Base-by-base conservation (phyloP, 768 basidiomycete genomes). In the Auriscalpium orientale region DNA sequence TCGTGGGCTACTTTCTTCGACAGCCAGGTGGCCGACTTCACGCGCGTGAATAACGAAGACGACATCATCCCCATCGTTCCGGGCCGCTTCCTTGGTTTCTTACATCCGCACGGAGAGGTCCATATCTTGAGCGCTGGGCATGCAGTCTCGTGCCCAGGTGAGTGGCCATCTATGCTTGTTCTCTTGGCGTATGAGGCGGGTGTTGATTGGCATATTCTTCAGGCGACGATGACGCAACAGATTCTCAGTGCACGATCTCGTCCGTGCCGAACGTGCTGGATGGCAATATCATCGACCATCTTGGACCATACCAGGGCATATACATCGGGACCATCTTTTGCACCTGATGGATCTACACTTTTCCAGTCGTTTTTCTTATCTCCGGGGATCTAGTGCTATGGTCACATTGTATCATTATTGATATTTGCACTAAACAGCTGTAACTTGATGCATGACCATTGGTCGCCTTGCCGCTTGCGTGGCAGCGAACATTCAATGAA, bases 261-360 rank as follows among this genome's bases (percentile, higher is more conserved):
- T 74, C 76, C 4, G 85, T 85, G 16, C 81, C 82, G 2, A 81
- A 77, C 62, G 67, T 87, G 47, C 4, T 33, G 1, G 8, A 49
- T 4, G 49, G 59, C 2, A 49, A 36, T 18, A 72, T 82, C 52
- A 48, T 77, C 9, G 63, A 87, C 62, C 86, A 89, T 67, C 66
- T 84, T 50, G 84, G 84, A 58, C 74, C 77, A 1, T 79, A 77
- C 62, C 68, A 82, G 52, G 82, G 83, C 20, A 76, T 83, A 49
- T 74, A 65, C 57, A 78, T 85, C 37, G 83, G 83, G 45, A 79
- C 79, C 5, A 70, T 76, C 20, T 79, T 68, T 64, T 69, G 66
- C 49, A 63, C 55, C 18, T 49, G 28, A 28, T 28, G 2, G 28
- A 28, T 28, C 28, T 28, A 28, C 28, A 28, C 28, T 28, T 7